phyloP scores from a whole-genome alignment of 83 land plant species.

The Picea abies region DNA sequence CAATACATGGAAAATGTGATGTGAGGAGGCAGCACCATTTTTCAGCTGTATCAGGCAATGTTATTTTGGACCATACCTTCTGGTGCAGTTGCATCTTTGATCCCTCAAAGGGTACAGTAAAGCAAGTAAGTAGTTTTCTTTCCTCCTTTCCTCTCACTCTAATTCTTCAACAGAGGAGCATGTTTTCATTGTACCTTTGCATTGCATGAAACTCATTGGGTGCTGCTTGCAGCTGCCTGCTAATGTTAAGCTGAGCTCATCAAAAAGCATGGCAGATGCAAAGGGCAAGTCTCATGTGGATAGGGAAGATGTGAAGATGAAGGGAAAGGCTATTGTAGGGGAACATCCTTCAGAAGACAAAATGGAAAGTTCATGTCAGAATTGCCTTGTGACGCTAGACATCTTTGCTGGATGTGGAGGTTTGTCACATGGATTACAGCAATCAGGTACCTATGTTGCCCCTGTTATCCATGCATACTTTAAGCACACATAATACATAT shows the following conservation, averaged over 20 bases:
- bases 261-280: conserved; percentile 21
- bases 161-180: too few species aligned
- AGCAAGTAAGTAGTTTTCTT: too few species aligned
- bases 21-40: conserved; percentile 60
- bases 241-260: conserved; percentile 42
- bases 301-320: conserved; percentile 29
- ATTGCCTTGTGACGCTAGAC: conserved; percentile 69
- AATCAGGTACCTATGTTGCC: conserved; percentile 58
- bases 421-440: conserved; percentile 85
- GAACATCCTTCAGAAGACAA: not conserved
- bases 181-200: too few species aligned
- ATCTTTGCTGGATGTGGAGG: conserved; percentile 99
- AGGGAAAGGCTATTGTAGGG: conserved; percentile 41
- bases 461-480: too few species aligned
- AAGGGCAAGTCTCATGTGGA: conserved; percentile 35
- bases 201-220: too few species aligned
- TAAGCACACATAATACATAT: not conserved
- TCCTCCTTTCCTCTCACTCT: too few species aligned
- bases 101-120: conserved; percentile 73
- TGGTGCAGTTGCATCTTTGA: conserved; percentile 84
- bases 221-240: conserved; percentile 73
- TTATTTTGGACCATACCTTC: conserved; percentile 60
- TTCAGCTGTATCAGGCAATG: conserved; percentile 39
- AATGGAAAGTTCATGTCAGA: conserved; percentile 19
- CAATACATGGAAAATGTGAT: conserved; percentile 78